These are phyloP conservation scores for Trichoderma sp. DNA, from an alignment of 2,329 filamentous ascomycete genomes.

Conservation along the genomic window DNA sequence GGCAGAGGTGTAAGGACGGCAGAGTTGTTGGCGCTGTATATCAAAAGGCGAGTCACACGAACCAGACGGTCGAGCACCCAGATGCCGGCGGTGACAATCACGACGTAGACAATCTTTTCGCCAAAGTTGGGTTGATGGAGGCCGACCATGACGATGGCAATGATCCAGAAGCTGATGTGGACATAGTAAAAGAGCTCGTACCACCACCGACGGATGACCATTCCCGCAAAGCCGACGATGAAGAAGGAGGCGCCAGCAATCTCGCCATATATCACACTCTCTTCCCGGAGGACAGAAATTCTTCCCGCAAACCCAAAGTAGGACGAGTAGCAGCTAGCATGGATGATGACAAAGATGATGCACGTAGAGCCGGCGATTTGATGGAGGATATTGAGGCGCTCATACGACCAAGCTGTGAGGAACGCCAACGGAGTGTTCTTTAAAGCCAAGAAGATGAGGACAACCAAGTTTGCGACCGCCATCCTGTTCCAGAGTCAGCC, in stretches of 20 bases:
- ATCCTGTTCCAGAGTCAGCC: conserved; percentile 32
- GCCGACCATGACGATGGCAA: conserved; percentile 46
- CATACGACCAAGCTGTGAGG: conserved; percentile 54
- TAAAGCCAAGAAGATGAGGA: conserved; percentile 53
- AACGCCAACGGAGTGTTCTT: conserved; percentile 58
- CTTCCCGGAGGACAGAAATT: conserved; percentile 34
- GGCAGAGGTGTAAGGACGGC: conserved; percentile 53
- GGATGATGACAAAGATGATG: conserved; percentile 45
- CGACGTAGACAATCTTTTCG: conserved; percentile 42
- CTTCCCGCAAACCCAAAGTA: conserved; percentile 37
- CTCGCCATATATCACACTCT: conserved; percentile 47
- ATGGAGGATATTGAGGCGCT: conserved; percentile 57
- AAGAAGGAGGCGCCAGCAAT: conserved; percentile 47
- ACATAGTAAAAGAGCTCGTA: conserved; percentile 57
- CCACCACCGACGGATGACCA: conserved; percentile 43
- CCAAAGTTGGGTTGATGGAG: conserved; percentile 50
- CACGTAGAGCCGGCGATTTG: conserved; percentile 51
- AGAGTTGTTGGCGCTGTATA: conserved; percentile 48
- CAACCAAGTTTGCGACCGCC: conserved; percentile 44
- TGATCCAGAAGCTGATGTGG: conserved; percentile 49
- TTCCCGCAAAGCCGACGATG: conserved; percentile 42
- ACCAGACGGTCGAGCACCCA: conserved; percentile 53
- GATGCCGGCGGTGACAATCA: conserved; percentile 42
- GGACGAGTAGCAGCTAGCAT: conserved; percentile 43
- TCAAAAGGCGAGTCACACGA: conserved; percentile 42